Evolutionary conservation across 2,329 filamentous ascomycete species (phyloP).

Genomic region (Fusarium bulbicola): DNA sequence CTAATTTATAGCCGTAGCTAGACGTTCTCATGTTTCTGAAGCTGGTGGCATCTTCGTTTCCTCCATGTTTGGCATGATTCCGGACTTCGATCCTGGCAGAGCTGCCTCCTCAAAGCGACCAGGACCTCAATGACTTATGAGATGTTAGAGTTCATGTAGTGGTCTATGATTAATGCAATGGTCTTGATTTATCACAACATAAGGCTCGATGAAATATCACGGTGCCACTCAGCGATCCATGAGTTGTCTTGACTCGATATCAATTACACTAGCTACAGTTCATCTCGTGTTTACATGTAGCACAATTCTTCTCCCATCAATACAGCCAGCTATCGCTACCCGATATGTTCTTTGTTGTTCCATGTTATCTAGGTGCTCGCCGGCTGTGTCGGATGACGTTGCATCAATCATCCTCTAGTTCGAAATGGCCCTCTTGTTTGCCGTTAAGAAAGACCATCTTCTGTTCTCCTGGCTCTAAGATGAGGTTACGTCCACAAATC

Average conservation of each 20-base stretch:
- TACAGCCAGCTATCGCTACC: background rate
- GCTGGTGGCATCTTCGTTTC: background rate
- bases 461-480: background rate
- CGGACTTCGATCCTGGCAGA: background rate
- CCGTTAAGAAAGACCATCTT: background rate
- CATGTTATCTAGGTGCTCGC: background rate
- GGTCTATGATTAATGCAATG: background rate
- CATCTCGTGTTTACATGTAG: background rate
- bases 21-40: background rate
- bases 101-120: background rate
- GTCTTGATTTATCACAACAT: background rate
- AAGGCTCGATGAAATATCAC: background rate
- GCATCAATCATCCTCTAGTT: background rate
- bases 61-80: background rate
- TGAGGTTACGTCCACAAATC: background rate
- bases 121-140: background rate
- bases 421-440: background rate
- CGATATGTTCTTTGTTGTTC: background rate
- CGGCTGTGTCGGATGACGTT: background rate
- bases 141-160: background rate
- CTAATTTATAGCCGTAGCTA: background rate
- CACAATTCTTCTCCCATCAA: no score
- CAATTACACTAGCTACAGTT: background rate
- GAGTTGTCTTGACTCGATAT: background rate
- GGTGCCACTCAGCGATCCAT: background rate